A percentile compares a stretch with the other conserved stretches of the same genome.
Evolutionary conservation across 441 rosid species (phyloP).

Genomic region (Rhodomyrtus psidioides): DNA sequence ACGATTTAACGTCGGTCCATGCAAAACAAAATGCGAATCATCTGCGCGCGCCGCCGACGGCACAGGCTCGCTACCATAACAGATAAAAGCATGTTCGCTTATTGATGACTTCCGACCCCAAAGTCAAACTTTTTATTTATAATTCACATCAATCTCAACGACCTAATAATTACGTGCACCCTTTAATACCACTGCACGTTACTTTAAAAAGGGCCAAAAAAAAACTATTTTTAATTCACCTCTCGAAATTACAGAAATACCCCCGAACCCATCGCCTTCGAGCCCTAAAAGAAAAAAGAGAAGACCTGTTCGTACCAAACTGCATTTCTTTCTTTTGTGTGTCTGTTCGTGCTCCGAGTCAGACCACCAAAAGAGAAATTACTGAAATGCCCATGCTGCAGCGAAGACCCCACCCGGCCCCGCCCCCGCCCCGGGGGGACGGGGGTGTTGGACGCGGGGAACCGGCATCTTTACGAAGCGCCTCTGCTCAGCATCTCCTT

Average conservation of each 20-base stretch:
- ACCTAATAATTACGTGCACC: neutral
- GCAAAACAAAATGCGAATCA: neutral
- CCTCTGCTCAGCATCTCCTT: slow-evolving; percentile 4
- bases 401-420: neutral
- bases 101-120: neutral
- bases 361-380: neutral
- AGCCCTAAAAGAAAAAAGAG: neutral
- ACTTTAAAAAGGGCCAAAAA: neutral
- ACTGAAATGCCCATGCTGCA: neutral
- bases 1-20: neutral
- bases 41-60: neutral
- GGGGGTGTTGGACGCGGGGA: too few species aligned
- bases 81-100: neutral
- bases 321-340: neutral
- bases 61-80: neutral
- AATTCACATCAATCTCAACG: neutral
- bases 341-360: neutral
- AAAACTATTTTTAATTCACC: neutral
- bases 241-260: neutral
- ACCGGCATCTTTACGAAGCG: neutral
- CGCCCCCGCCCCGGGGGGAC: too few species aligned
- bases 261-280: neutral
- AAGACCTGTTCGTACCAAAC: neutral
- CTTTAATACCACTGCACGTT: neutral
- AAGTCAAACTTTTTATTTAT: neutral